Percentiles rank a stretch among this genome's conserved stretches.
phyloP scores from a whole-genome alignment of 2,329 filamentous ascomycete genomes.

The Gliomastix tumulicola region DNA sequence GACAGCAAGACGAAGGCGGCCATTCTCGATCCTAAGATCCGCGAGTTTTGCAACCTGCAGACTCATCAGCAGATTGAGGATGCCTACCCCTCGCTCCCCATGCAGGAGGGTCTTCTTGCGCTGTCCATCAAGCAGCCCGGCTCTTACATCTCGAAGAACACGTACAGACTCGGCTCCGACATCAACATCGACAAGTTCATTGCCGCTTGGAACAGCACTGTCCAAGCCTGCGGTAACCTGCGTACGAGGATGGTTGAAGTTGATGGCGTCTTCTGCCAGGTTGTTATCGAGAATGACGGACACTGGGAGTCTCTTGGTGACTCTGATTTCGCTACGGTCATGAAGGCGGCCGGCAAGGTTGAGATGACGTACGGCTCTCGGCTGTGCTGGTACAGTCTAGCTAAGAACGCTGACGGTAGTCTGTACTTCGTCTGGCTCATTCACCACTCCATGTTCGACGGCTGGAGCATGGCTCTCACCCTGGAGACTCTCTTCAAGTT shows the following conservation, averaged over 20 bases:
- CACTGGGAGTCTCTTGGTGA: not conserved
- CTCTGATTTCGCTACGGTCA: not conserved
- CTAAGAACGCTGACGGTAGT: not conserved
- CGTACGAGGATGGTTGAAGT: slow-evolving; percentile 6
- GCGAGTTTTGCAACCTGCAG: not conserved
- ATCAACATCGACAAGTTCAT: slow-evolving; percentile 13
- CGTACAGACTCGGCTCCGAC: slow-evolving; percentile 9
- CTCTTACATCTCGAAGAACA: slow-evolving; percentile 22
- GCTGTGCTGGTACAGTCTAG: too few species aligned
- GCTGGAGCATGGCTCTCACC: too few species aligned
- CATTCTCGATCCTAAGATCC: too few species aligned
- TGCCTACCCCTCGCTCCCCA: slow-evolving; percentile 15
- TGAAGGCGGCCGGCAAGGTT: not conserved
- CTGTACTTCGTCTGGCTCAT: slow-evolving; percentile 8
- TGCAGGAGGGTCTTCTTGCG: slow-evolving; percentile 42
- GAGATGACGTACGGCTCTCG: slow-evolving; percentile 7
- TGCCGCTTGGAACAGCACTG: slow-evolving; percentile 13
- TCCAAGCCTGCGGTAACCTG: slow-evolving; percentile 3
- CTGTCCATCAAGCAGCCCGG: slow-evolving; percentile 28
- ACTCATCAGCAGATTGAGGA: not conserved
- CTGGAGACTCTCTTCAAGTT: slow-evolving; percentile 1
- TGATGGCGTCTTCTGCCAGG: slow-evolving; percentile 1
- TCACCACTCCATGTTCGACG: slow-evolving; percentile 12
- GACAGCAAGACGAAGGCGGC: too few species aligned
- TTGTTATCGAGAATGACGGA: slow-evolving; percentile 3